Base-by-base conservation (phyloP, 495 filamentous ascomycete species). In the Aspergillus cavernicola region DNA sequence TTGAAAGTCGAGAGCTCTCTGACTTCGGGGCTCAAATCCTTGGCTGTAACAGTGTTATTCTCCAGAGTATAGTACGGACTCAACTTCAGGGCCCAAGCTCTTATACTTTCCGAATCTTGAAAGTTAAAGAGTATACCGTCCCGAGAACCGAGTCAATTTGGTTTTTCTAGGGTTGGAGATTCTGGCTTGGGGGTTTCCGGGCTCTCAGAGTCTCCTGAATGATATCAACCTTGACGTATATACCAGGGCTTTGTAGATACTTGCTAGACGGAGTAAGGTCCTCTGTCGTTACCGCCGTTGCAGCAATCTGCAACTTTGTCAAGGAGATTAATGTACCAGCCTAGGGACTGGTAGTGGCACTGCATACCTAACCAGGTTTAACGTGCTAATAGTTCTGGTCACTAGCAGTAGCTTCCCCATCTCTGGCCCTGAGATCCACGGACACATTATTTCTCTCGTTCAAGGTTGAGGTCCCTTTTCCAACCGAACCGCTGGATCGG, bases 401-500 rank as follows among this genome's bases (percentile, higher is more conserved):
- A 15, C 32, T 35, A 35, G 32, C 32, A 38, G 35, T 40, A 40
- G 18, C 38, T 40, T 40, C 38, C 38, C 38, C 38, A 9, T 35
- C 33, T 39, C 24, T 20, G 43, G 43, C 16, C n/a, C 8, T 19
- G 15, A 29, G 15, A 45, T 31, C 28, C 26, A 45, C 42, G 15
- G 19, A 28, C 24, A 20, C 43, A 38, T n/a, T 6, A 6, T 18
- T 26, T 38, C 12, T 33, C 31, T 11, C 3, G 12, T 13, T 33
- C 31, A 7, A 3, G 3, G 31, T n/a, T 33, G 3, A 3, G 15
- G 20, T 50, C 31, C 43, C 29, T 19, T 40, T 57, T 40, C 31
- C 24, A 42, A 41, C 15, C 47, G 54, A 47, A 42, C 54, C 24
- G 29, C 40, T 57, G 47, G 39, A 32, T 46, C 42, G n/a, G n/a